Conservation (phyloP, 257 asterid genomes). For the Ligustrum vulgare region DNA sequence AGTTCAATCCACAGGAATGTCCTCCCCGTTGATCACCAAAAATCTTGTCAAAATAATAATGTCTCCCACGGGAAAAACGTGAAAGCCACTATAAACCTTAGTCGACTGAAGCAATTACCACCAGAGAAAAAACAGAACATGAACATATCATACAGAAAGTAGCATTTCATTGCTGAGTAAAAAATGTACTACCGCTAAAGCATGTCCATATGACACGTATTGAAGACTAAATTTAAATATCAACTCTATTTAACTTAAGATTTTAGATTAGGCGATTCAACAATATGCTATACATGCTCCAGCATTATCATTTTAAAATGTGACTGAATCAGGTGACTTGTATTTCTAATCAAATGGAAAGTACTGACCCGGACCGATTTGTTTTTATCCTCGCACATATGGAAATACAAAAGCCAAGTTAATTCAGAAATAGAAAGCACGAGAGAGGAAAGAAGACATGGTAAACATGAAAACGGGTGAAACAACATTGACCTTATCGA, state of each 20-base stretch:
- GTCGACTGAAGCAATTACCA: not conserved
- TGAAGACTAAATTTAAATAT: not conserved
- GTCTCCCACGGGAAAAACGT: not conserved
- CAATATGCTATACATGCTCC: not conserved
- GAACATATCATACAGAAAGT: not conserved
- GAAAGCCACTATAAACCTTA: not conserved
- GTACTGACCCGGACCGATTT: too few relatives aligned
- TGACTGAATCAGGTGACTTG: too few relatives aligned
- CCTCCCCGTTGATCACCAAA: not conserved
- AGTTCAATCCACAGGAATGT: not conserved
- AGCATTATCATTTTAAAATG: too few relatives aligned
- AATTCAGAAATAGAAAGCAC: constrained; percentile 4
- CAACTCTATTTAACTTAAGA: not conserved
- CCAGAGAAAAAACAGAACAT: not conserved
- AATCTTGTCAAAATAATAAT: not conserved
- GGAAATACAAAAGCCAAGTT: not conserved
- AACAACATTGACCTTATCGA: constrained; percentile 67
- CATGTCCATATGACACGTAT: not conserved
- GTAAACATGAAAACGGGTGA: constrained; percentile 4
- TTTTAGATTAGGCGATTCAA: not conserved
- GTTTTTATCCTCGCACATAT: not conserved
- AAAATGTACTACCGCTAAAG: not conserved
- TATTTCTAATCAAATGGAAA: too few relatives aligned
- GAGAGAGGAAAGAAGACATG: constrained; percentile 4
- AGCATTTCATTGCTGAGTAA: not conserved